A percentile compares a stretch with the other conserved stretches of the same genome.
These are phyloP conservation scores for Themeda triandra DNA, from an alignment of 176 grass and related monocot species.

Conservation along the genomic window DNA sequence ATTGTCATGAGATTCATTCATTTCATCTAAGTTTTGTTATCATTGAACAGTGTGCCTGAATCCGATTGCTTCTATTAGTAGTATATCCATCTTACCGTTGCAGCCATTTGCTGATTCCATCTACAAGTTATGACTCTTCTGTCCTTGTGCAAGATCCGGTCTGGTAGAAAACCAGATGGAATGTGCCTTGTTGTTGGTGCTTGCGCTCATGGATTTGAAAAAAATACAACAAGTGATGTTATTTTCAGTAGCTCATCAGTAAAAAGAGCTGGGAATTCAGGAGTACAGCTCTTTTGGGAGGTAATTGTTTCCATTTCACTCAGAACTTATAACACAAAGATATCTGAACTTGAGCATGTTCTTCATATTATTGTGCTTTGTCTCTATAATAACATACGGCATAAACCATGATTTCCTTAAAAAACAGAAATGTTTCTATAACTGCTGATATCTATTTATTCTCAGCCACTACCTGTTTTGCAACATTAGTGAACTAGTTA, in stretches of 20 bases:
- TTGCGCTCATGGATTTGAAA: constrained; percentile 76
- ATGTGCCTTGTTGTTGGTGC: constrained; percentile 92
- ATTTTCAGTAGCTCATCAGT: constrained; percentile 84
- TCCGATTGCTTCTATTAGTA: neutral
- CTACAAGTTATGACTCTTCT: constrained; percentile 32
- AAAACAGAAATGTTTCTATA: neutral
- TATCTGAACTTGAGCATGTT: neutral
- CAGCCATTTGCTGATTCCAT: neutral
- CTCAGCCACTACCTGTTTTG: neutral
- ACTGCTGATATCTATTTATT: neutral
- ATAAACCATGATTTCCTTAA: neutral
- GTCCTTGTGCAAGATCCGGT: constrained; percentile 54
- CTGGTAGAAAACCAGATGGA: constrained; percentile 86
- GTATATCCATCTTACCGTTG: neutral
- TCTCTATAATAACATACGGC: neutral
- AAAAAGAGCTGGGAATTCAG: constrained; percentile 51
- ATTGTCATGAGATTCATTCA: neutral
- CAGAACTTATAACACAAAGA: constrained; percentile 5
- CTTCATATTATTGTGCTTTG: neutral
- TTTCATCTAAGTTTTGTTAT: neutral
- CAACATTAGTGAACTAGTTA: neutral
- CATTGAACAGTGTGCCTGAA: neutral
- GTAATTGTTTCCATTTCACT: constrained; percentile 32
- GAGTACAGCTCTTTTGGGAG: constrained; percentile 93
- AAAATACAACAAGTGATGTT: constrained; percentile 74